Evolutionary conservation across 257 asterid species (phyloP).

Genomic region (Plectranthus barbatus): DNA sequence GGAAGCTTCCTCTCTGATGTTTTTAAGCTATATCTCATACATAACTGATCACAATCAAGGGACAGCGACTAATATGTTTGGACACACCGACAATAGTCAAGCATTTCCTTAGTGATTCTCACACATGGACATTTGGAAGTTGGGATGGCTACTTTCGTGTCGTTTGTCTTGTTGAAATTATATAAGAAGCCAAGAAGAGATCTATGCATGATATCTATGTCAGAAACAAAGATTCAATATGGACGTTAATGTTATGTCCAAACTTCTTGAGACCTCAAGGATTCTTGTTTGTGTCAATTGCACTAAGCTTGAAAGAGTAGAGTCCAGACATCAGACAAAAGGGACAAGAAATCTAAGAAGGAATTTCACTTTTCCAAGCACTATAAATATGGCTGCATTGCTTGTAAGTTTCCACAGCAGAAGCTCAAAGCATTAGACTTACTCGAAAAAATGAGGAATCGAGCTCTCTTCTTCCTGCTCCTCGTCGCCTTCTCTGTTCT

Average conservation of each 20-base stretch:
- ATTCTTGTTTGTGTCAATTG: conserved; percentile 15
- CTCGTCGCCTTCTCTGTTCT: not conserved
- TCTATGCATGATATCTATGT: not conserved
- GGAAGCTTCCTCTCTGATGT: too few relatives aligned
- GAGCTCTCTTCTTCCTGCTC: not conserved
- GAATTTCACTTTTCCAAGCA: not conserved
- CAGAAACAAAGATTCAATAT: conserved; percentile 7
- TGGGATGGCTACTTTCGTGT: not conserved
- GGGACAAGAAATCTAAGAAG: not conserved
- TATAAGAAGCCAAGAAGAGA: too few relatives aligned
- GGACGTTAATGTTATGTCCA: not conserved
- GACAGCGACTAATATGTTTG: not conserved
- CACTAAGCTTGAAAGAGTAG: not conserved
- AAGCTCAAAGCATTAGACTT: not conserved
- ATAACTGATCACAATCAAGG: not conserved
- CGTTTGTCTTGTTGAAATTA: not conserved
- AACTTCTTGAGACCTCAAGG: not conserved
- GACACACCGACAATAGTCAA: not conserved
- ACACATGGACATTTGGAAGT: not conserved
- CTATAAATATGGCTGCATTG: not conserved
- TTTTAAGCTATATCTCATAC: not conserved
- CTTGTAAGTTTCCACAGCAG: not conserved
- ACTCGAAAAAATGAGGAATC: conserved; percentile 10
- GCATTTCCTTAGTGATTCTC: not conserved
- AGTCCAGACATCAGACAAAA: not conserved